phyloP scores from a whole-genome alignment of 768 basidiomycete genomes.

The Termitomyces sp. region DNA sequence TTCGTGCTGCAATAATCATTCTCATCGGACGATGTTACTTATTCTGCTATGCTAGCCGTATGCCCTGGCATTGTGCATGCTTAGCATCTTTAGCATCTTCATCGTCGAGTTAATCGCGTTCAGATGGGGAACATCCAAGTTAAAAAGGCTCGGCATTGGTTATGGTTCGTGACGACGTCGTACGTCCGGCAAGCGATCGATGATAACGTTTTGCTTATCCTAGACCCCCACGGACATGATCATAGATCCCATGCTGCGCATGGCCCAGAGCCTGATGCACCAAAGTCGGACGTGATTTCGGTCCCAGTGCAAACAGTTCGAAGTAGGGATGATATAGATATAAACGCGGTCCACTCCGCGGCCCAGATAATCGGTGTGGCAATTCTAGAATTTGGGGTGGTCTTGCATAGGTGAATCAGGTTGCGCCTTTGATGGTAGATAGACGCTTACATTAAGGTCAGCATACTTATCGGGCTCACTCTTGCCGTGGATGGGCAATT shows the following conservation, averaged over 20 bases:
- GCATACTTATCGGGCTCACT: neutral
- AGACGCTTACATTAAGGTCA: neutral
- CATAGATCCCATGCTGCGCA: neutral
- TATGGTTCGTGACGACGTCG: neutral
- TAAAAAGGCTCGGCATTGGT: neutral
- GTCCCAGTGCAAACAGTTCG: neutral
- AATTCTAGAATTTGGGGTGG: neutral
- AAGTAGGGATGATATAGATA: neutral
- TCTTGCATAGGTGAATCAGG: neutral
- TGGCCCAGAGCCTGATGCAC: neutral
- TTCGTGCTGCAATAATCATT: neutral
- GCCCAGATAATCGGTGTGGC: neutral
- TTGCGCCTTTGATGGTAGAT: neutral
- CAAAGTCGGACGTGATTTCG: neutral
- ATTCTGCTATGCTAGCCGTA: neutral
- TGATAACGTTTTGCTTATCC: neutral
- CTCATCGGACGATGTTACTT: neutral
- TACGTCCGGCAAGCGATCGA: neutral
- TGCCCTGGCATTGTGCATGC: neutral
- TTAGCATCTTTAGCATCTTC: neutral
- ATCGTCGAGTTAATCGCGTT: neutral
- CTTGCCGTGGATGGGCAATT: neutral
- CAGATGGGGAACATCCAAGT: neutral
- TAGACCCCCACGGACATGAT: neutral
- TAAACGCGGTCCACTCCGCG: neutral